Evolutionary conservation across 2,329 filamentous ascomycete species (phyloP), one percentile per base, ranked within the genome.

Genomic region (Xylaria hypoxylon): DNA sequence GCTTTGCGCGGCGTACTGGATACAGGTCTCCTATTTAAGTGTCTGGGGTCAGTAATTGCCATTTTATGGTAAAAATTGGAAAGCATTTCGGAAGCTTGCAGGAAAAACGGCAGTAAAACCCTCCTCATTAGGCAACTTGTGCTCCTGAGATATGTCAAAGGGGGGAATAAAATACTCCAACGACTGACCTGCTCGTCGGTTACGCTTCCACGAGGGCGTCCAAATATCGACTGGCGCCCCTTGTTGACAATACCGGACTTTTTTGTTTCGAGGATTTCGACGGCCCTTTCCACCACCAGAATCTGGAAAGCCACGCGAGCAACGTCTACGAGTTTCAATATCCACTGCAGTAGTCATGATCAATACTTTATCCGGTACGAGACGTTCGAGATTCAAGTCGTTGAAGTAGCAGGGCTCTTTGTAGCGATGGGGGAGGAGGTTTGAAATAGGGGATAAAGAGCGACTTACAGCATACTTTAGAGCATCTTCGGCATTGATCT

Each of bases 401-500:
- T 3, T n/a, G 42, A 63, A n/a, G 50, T 33, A 31, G 17, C 10
- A 15, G 11, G 19, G 33, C 4, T 22, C 10, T 24, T 6, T 13
- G n/a, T 13, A 38, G 35, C 5, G 19, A 40, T 26, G 8, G 13
- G n/a, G 2, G 15, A 47, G 19, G 11, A 10, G 13, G 7, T 7
- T 11, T 31, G 7, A 5, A 24, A 56, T n/a, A 38, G 42, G 38
- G 13, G 19, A 28, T 13, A 2, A 28, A 22, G 1, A 6, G 2
- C 4, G n/a, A 58, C 67, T 62, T 55, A 69, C 67, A 31, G 84
- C 88, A 7, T 92, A 86, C 24, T 83, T 82, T 35, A 91, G 82
- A 7, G 85, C 79, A 58, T 87, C 84, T 70, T 92, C 89, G 0
- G 90, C 86, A 40, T 90, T 82, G 5, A 88, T 79, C 70, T 92